Base-by-base conservation (phyloP, 441 rosid genomes). In the Arabidopsis lyrata region DNA sequence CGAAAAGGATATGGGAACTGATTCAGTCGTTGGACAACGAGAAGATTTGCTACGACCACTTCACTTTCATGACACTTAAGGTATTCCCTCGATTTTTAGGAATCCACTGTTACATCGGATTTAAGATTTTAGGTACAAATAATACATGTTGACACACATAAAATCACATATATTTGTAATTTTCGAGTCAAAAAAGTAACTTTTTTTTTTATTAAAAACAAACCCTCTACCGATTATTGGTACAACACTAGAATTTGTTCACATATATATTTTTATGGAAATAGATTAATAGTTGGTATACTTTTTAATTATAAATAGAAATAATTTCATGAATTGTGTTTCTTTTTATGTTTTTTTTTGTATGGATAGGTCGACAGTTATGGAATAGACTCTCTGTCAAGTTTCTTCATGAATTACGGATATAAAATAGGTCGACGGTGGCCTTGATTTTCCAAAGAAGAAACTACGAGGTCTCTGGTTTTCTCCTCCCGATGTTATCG, bases 381-480 rank as follows among this genome's bases (percentile, higher is more conserved):
- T 47, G 97, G 98, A 63, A 88, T 94, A 63, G 83, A 86, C 29
- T 90, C 97, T 18, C 72, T 94, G 81, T 91, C 93, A 11, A 86
- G 80, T 13, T 76, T 93, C 50, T 91, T 93, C 84, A 63, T 86
- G 83, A 97, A 91, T 73, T 85, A 87, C 57, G 97, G 98, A 58
- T 94, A 88, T 66, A 84, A 83, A 16, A 82, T 71, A 55, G 75
- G 66, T 20, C 1, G 1, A 84, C 71, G 97, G 88, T 29, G 87
- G 77, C 80, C 76, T 88, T 35, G 83, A 85, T 35, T 94, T 94
- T 83, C 95, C 95, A n/a, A 93, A 86, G 8, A 91, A 91, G 81
- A 88, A 91, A 53, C 39, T 91, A 81, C 87, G 82, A 65, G 95
- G 90, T n/a, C 63, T 90, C 35, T 94, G 96, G 98, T 86, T 91